Evolutionary conservation across 495 filamentous ascomycete genomes (phyloP), one percentile per base, ranked within the genome.

Genomic region (Podospora pseudopauciseta): DNA sequence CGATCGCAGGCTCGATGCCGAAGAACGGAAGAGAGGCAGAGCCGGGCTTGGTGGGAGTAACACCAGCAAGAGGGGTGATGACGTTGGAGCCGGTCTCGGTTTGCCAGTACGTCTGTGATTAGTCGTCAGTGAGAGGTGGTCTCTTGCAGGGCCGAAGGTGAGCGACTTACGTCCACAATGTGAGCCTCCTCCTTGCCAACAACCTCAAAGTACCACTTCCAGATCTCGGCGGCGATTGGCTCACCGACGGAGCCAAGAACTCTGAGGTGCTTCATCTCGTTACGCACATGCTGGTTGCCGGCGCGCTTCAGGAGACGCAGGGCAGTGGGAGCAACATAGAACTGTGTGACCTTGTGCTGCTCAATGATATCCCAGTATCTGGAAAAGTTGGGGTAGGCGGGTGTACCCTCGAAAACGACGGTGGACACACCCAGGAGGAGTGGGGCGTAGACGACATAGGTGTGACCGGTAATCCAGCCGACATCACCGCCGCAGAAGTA

Each of bases 381-480:
- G 23, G 94, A 97, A 87, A 97, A 98, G 83, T 95, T 89, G 69
- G 95, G 95, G 79, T 98, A 98, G 26, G 95, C 94, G 2, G 95
- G 95, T 18, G 95, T 99, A 72, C 96, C 96, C 82, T 99, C 95
- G 70, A 98, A 99, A n/a, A 99, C 94, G 27, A 99, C 92, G 3
- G 95, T 98, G 27, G 94, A 86, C 69, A 96, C 89, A 82, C 95
- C 95, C 55, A 98, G 86, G 4, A 99, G 84, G 57, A 99, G 85
- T 65, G 95, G 95, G 13, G 95, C 92, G 75, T 99, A 99, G 32
- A 99, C 94, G 62, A 97, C 95, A 75, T 99, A 99, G 60, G 95
- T 97, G 81, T 99, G 95, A n/a, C 95, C 95, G 59, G 96, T 98
- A 76, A 99, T 98, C 95, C 95, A 99, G 72, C 95, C 95, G 63